These are phyloP conservation scores for Gillenia trifoliata DNA, from an alignment of 306 rosid species.

Conservation along the genomic window DNA sequence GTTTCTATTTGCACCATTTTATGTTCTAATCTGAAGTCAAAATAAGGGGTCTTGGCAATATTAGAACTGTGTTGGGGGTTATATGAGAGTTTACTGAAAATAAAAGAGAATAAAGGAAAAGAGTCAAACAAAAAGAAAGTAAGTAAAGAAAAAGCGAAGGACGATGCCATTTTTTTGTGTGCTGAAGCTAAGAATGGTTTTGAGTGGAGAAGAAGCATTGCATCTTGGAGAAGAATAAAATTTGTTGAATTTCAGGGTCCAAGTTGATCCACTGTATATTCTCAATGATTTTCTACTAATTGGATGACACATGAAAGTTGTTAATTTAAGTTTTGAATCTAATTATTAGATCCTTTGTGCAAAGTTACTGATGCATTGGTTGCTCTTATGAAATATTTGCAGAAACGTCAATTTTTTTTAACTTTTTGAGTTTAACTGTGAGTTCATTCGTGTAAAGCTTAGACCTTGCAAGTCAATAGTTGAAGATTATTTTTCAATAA, in stretches of 20 bases:
- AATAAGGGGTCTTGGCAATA: neutral
- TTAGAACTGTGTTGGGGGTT: neutral
- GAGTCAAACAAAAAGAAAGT: neutral
- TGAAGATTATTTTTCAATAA: neutral
- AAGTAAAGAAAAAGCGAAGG: neutral
- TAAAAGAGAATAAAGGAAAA: neutral
- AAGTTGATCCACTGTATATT: constrained; percentile 1
- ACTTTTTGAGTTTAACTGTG: neutral
- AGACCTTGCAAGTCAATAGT: neutral
- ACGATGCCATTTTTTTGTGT: neutral
- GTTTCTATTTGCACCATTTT: neutral
- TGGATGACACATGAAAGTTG: neutral
- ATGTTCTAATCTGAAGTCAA: neutral
- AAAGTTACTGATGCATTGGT: neutral
- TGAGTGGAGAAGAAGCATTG: neutral
- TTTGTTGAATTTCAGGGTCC: neutral
- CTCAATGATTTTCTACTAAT: neutral
- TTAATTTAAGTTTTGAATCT: neutral
- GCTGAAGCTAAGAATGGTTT: neutral
- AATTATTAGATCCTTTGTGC: neutral
- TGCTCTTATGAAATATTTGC: neutral
- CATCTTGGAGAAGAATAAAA: neutral
- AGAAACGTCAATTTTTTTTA: neutral
- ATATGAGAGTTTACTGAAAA: neutral
- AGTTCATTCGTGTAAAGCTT: neutral